Base-by-base conservation (phyloP, 208 protist genomes). In the Trypanosoma platydactyli region DNA sequence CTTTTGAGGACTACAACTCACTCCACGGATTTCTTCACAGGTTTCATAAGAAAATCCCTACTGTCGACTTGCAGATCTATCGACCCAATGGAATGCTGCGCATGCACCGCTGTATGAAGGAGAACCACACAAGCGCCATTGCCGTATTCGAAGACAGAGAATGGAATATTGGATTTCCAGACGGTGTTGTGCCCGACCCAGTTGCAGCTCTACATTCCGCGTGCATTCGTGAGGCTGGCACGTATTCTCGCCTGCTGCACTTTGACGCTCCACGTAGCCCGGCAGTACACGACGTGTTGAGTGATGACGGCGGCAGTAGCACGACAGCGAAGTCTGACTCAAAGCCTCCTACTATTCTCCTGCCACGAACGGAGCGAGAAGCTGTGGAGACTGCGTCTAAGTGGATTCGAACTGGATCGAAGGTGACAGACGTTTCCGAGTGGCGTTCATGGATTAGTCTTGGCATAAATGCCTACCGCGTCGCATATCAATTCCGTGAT, bases 61-160 rank as follows among this genome's bases (percentile, higher is more conserved):
- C 55, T 3, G 86, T 92, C 13, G 89, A 94, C 55, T 38, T 92
- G 67, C 89, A 94, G 58, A 94, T 94, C 50, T 94, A 92, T 64
- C 85, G 89, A 46, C 56, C 71, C 5, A 79, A 92, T 65, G 89
- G 89, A 38, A 94, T 94, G 89, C 80, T 94, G 35, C 85, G 89
- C 50, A 94, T 94, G 89, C 88, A 81, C 65, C 75, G 76, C 64
- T 92, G 82, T 67, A 92, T 92, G 86, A 94, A 94, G 67, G 85
- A 94, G 79, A 94, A 94, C 69, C 86, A 82, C 78, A 92, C 85
- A 25, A 94, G 89, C 58, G 84, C 89, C 38, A 94, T 94, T 25
- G 64, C 73, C 20, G 86, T 94, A 18, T 91, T 88, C 61, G 84
- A 91, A 29, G 77, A 86, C 22, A 69, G 70, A 0, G 73, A 77